These are phyloP conservation scores for Ophiocordyceps sinensis DNA, from an alignment of 2,329 filamentous ascomycete genomes.

Conservation along the genomic window DNA sequence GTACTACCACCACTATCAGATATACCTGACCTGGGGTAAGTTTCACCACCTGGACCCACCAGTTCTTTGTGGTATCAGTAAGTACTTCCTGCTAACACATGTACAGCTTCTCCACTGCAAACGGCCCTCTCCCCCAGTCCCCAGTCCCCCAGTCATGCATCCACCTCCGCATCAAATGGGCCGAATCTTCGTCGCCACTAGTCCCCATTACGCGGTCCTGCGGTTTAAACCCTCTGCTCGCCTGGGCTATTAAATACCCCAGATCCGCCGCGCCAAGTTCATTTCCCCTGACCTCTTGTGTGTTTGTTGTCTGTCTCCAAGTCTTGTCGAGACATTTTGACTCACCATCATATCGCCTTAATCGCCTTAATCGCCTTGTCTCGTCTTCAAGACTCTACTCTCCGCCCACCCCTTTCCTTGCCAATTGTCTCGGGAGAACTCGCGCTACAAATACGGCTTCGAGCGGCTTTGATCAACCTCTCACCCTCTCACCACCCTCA, in stretches of 20 bases:
- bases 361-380: too few species aligned
- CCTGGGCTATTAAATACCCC: neutral
- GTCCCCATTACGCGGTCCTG: neutral
- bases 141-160: neutral
- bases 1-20: too few species aligned
- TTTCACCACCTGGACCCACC: too few species aligned
- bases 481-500: too few species aligned
- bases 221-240: neutral
- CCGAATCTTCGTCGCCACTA: neutral
- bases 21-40: too few species aligned
- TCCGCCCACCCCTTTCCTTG: too few species aligned
- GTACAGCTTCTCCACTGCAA: neutral
- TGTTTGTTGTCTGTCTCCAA: neutral
- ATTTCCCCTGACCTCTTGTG: neutral
- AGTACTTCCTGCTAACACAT: too few species aligned
- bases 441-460: too few species aligned
- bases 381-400: neutral
- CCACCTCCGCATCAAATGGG: neutral
- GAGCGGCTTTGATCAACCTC: too few species aligned
- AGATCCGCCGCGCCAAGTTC: neutral
- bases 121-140: neutral
- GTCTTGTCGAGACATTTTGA: neutral
- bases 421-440: too few species aligned
- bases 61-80: too few species aligned
- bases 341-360: neutral